Evolutionary conservation across 2,329 filamentous ascomycete species (phyloP), one percentile per base, ranked within the genome.

Genomic region (Metarhizium guizhouense): DNA sequence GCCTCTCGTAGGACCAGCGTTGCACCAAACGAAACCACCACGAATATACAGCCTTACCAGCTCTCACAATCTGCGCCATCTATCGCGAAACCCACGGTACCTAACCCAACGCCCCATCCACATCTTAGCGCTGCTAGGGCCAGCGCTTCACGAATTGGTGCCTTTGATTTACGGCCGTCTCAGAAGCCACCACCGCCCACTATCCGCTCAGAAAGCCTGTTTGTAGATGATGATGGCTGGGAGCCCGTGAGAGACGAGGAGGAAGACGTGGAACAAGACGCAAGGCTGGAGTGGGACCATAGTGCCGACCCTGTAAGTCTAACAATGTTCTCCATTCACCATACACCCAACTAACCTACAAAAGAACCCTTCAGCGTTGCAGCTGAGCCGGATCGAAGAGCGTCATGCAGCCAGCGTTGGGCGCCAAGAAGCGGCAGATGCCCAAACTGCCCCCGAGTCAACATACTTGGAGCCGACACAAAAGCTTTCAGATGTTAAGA

Each of bases 181-280:
- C 80, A 81, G 55, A 72, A 74, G 36, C 77, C 78, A 3, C 78
- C 80, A 16, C 76, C 79, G 14, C 75, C 82, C 14, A 83, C 81
- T 29, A 74, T 83, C 50, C 77, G 83, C 56, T 80, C 84, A 0
- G 83, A 90, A 54, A 85, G 84, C 52, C 74, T 92, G 5, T 91
- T 92, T 63, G 78, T 91, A n/a, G 84, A 89, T 34, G 86, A 90
- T 29, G 86, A 90, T 59, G 76, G 79, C 48, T 93, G 88, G 88
- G 86, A 90, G 60, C 87, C 88, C 2, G 76, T 87, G 2, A 79
- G 67, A 49, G 72, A 80, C 32, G 76, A 78, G 3, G 84, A 81
- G 25, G 83, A 85, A 34, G 79, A 85, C 13, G 81, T 82, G 6
- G 84, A 85, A 34, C 81, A 84, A 54, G 80, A 84, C 59, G 83